A percentile compares a stretch with the other conserved stretches of the same genome.
Evolutionary conservation across 345 rosid genomes (phyloP).

Genomic region (Mallotus nudiflorus): DNA sequence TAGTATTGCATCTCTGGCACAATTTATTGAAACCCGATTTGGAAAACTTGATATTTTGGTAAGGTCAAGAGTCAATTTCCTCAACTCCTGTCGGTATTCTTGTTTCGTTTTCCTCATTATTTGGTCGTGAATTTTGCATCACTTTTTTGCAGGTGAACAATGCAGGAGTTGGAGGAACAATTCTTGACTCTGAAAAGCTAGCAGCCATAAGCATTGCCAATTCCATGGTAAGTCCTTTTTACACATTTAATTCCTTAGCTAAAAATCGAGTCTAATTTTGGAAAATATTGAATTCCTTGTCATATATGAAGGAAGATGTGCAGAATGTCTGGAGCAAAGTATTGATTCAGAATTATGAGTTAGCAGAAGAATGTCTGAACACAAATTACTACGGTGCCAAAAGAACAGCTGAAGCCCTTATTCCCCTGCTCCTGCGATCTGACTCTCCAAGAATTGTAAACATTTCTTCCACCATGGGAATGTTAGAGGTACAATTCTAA

Average conservation of each 20-base stretch:
- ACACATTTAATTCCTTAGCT: neutral
- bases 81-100: neutral
- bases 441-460: constrained; percentile 23
- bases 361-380: constrained; percentile 23
- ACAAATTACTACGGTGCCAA: constrained; percentile 33
- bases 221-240: neutral
- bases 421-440: constrained; percentile 31
- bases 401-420: constrained; percentile 24
- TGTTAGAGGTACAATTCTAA: constrained; percentile 1
- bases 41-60: constrained; percentile 59
- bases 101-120: neutral
- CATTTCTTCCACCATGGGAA: constrained; percentile 15
- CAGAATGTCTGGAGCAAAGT: constrained; percentile 17
- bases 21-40: constrained; percentile 33
- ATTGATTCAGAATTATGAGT: constrained; percentile 1
- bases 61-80: neutral
- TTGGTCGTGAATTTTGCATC: too few relatives aligned
- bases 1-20: constrained; percentile 36
- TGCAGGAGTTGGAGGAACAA: constrained; percentile 27
- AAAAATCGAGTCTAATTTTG: neutral
- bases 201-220: neutral
- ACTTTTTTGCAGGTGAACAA: constrained; percentile 14
- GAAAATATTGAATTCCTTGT: neutral
- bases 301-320: constrained; percentile 12
- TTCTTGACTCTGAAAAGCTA: neutral